These are phyloP conservation scores for Paecilomyces variotii DNA, from an alignment of 2,329 filamentous ascomycete genomes.

Conservation along the genomic window DNA sequence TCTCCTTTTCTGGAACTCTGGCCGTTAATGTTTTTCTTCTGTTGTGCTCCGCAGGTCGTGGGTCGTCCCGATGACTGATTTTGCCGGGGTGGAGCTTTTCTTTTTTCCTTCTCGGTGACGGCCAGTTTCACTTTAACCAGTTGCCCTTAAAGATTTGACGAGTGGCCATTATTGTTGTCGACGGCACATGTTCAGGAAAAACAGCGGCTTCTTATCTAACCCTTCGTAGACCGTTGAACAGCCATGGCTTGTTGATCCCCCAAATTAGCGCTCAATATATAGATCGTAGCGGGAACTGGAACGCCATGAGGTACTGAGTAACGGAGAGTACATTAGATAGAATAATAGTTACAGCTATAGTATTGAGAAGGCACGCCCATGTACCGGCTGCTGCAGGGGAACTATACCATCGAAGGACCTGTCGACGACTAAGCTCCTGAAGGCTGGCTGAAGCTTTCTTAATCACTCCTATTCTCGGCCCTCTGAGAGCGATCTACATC, in stretches of 20 bases:
- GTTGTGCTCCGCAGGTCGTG: not conserved
- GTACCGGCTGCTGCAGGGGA: not conserved
- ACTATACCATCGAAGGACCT: not conserved
- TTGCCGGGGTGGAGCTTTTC: not conserved
- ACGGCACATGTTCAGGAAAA: not conserved
- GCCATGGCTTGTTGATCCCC: not conserved
- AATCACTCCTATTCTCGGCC: not conserved
- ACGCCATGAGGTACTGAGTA: not conserved
- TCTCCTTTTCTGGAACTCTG: not conserved
- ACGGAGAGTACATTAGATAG: too few relatives aligned
- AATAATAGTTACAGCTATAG: too few relatives aligned
- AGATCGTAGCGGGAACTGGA: not conserved
- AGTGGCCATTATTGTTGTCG: not conserved
- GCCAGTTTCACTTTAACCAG: not conserved
- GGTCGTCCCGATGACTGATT: not conserved
- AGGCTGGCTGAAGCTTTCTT: not conserved
- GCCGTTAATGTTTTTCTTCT: not conserved
- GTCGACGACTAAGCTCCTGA: not conserved
- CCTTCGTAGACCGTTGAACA: not conserved
- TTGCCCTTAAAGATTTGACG: not conserved
- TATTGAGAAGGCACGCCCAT: not conserved
- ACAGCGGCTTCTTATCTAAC: not conserved
- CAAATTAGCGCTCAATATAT: not conserved
- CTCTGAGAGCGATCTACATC: too few relatives aligned
- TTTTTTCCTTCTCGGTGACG: not conserved